A percentile compares a stretch with the other conserved stretches of the same genome.
These are phyloP conservation scores for Sextonia rubra DNA, from an alignment of 164 flowering plant species.

Conservation along the genomic window DNA sequence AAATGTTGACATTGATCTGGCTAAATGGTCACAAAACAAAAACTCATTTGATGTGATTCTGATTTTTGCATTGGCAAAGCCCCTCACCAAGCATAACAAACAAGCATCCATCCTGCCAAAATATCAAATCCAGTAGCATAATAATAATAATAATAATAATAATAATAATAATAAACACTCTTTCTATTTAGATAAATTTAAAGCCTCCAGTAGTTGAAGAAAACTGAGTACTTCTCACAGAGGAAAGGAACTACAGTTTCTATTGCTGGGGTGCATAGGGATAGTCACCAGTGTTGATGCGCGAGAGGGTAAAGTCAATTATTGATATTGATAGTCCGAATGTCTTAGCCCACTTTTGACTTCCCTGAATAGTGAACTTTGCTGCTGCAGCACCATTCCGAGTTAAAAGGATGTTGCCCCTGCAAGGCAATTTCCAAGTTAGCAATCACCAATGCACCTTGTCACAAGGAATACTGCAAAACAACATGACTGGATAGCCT, in stretches of 20 bases:
- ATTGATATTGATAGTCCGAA: conserved; percentile 65
- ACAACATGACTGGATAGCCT: neutral
- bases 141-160: no score
- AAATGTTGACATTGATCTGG: no score
- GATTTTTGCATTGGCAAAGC: neutral
- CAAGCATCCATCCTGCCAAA: neutral
- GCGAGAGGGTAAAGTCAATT: conserved; percentile 88
- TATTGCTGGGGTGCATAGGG: neutral
- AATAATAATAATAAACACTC: no score
- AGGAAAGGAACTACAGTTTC: neutral
- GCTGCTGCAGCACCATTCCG: conserved; percentile 43
- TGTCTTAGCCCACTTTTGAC: conserved; percentile 40
- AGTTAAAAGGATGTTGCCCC: conserved; percentile 91
- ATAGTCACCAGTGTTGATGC: conserved; percentile 75
- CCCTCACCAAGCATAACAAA: neutral
- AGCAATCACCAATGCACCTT: conserved; percentile 3
- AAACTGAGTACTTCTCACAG: neutral
- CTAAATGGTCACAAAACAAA: no score
- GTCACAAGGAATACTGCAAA: neutral
- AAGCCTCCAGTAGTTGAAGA: neutral
- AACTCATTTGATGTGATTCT: neutral
- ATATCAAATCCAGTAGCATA: neutral
- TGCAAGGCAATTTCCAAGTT: conserved; percentile 23
- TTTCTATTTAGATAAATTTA: no score
- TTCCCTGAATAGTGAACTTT: conserved; percentile 69